Base-by-base conservation (phyloP, 495 filamentous ascomycete species). In the Neurospora sp. region DNA sequence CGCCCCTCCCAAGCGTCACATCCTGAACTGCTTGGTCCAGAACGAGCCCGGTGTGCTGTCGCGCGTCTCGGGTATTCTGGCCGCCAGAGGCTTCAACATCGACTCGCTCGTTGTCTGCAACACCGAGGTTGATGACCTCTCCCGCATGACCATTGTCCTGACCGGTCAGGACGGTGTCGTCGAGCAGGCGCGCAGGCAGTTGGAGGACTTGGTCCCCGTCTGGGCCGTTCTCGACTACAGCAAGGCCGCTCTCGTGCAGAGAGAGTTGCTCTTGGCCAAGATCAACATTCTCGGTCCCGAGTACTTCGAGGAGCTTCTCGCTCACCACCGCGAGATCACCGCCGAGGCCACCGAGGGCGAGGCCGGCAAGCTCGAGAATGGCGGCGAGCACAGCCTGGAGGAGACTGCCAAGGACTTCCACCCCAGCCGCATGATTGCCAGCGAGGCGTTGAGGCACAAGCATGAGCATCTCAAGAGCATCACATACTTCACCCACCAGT, bases 161-260 rank as follows among this genome's bases (percentile, higher is more conserved):
- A 91, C 92, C 72, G 96, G 96, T 44, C 95, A 97, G 82, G 94
- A 98, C 77, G 96, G 94, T 68, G 96, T 99, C 27, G 94, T 99
- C 18, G 96, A 99, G 86, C 96, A 99, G 84, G 96, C 96, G 65
- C 90, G 96, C 47, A 88, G 96, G 71, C 96, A 99, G 85, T 86
- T 99, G 18, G 96, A 98, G 78, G 96, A 99, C 78, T 86, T 99
- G 39, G 96, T 99, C 39, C 96, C 96, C 39, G 96, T 99, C 70
- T 99, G 96, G 96, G 96, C 96, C 39, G 96, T 99, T 18, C 85
- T 99, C 73, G 96, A 99, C 82, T 98, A 99, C 83, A 98, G 94
- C 39, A 86, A 89, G 42, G 89, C 96, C 1, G 93, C 96, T 37
- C 86, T 99, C n/a, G 94, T 99, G 31, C 96, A 99, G 85, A 90